Evolutionary conservation across 257 asterid species (phyloP).

Genomic region (Nemophila menziesii): DNA sequence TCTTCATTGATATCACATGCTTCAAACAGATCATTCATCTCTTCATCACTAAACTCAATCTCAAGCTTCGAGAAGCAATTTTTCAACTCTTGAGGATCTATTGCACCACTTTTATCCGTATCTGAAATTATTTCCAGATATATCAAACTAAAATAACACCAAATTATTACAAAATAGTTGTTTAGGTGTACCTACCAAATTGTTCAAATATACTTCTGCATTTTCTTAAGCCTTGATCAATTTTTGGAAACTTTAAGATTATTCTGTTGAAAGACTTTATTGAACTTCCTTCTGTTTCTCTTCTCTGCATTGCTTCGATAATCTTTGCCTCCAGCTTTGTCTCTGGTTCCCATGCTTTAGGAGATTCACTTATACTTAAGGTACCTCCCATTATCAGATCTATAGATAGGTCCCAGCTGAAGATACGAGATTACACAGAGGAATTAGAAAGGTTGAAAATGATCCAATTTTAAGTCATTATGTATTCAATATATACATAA

Average conservation of each 20-base stretch:
- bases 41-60: conserved; percentile 60
- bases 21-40: conserved; percentile 56
- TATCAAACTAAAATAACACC: background rate
- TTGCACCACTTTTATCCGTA: conserved; percentile 64
- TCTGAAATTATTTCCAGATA: conserved; percentile 26
- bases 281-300: conserved; percentile 62
- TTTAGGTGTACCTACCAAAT: conserved; percentile 35
- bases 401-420: background rate
- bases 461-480: no score
- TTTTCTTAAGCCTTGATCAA: conserved; percentile 68
- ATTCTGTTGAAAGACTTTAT: conserved; percentile 55
- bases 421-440: background rate
- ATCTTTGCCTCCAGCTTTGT: conserved; percentile 74
- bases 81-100: conserved; percentile 74
- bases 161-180: background rate
- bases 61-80: conserved; percentile 57
- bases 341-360: conserved; percentile 33
- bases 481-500: background rate
- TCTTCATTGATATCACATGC: conserved; percentile 81
- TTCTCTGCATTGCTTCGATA: conserved; percentile 44
- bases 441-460: background rate
- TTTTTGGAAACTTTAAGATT: conserved; percentile 75
- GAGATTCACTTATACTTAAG: conserved; percentile 42
- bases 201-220: conserved; percentile 52
- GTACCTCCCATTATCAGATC: conserved; percentile 53